phyloP scores from a whole-genome alignment of 768 basidiomycete species.

The Infundibulicybe gibba region DNA sequence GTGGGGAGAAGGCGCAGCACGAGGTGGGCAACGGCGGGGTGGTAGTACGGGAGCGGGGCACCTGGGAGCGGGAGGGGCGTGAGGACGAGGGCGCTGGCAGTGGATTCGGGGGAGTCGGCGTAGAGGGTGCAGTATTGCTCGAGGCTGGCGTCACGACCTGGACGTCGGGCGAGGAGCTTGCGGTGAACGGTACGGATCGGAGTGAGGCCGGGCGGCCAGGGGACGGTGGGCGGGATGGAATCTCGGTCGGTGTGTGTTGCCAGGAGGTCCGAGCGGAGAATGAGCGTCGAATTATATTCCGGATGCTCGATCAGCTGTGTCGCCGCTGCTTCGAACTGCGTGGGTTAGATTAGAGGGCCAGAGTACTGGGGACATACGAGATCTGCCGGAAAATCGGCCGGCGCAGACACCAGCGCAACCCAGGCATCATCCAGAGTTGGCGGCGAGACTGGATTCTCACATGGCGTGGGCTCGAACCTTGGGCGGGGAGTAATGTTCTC shows the following conservation, averaged over 20 bases:
- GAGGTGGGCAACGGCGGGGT: slow-evolving; percentile 76
- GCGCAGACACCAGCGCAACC: slow-evolving; percentile 37
- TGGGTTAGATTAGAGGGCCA: no score
- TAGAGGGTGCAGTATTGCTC: slow-evolving; percentile 83
- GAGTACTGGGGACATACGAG: slow-evolving; percentile 26
- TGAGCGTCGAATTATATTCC: slow-evolving; percentile 90
- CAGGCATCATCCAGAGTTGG: slow-evolving; percentile 5
- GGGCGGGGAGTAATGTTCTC: no score
- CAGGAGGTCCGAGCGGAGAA: slow-evolving; percentile 77
- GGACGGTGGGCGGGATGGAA: slow-evolving; percentile 29
- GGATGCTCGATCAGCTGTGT: slow-evolving; percentile 82
- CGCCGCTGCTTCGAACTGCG: slow-evolving; percentile 70
- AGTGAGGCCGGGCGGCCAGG: slow-evolving; percentile 29
- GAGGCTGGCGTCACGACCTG: slow-evolving; percentile 66
- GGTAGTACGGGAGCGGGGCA: slow-evolving; percentile 77
- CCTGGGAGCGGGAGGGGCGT: slow-evolving; percentile 51
- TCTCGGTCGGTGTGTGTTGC: slow-evolving; percentile 24
- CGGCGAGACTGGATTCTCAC: no score
- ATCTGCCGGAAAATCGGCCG: slow-evolving; percentile 36
- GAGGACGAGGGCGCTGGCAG: slow-evolving; percentile 40
- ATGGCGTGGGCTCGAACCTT: no score
- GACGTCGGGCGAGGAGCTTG: slow-evolving; percentile 72
- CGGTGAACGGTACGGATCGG: slow-evolving; percentile 58
- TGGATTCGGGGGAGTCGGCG: slow-evolving; percentile 13
- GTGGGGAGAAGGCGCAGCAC: slow-evolving; percentile 70